A percentile compares a stretch with the other conserved stretches of the same genome.
Conservation (phyloP, 2,329 filamentous ascomycete genomes). For the Pezicula radicicola region DNA sequence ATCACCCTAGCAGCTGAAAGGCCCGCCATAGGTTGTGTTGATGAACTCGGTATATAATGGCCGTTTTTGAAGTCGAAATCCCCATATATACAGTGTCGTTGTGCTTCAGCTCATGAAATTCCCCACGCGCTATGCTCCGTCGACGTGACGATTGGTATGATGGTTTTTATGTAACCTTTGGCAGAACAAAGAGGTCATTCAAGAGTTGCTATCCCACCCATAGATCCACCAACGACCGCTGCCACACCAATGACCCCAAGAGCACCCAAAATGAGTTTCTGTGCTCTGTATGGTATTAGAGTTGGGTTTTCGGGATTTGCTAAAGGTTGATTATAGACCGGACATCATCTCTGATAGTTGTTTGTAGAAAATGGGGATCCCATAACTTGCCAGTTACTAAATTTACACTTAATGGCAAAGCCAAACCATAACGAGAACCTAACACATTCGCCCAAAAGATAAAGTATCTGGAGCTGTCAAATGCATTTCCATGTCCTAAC, state of each 20-base stretch:
- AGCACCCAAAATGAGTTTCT: slow-evolving; percentile 51
- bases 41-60: slow-evolving; percentile 29
- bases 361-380: slow-evolving; percentile 90
- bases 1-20: slow-evolving; percentile 35
- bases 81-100: slow-evolving; percentile 44
- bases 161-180: slow-evolving; percentile 46
- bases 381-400: slow-evolving; percentile 66
- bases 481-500: slow-evolving; percentile 71
- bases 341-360: slow-evolving; percentile 90
- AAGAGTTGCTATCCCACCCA: slow-evolving; percentile 55
- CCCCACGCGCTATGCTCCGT: slow-evolving; percentile 55
- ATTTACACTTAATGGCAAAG: slow-evolving; percentile 79
- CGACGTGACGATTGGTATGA: slow-evolving; percentile 54
- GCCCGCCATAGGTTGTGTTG: slow-evolving; percentile 30
- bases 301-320: no score
- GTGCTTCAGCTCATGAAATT: slow-evolving; percentile 56
- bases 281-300: slow-evolving; percentile 25
- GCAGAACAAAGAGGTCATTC: slow-evolving; percentile 53
- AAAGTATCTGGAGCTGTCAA: slow-evolving; percentile 77
- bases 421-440: slow-evolving; percentile 77
- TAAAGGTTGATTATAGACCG: slow-evolving; percentile 53
- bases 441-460: slow-evolving; percentile 79
- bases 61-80: slow-evolving; percentile 31
- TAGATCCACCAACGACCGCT: slow-evolving; percentile 52
- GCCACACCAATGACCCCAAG: slow-evolving; percentile 51